Conservation (phyloP, 805 yeast genomes). For the Kodamaea neixiangensis region DNA sequence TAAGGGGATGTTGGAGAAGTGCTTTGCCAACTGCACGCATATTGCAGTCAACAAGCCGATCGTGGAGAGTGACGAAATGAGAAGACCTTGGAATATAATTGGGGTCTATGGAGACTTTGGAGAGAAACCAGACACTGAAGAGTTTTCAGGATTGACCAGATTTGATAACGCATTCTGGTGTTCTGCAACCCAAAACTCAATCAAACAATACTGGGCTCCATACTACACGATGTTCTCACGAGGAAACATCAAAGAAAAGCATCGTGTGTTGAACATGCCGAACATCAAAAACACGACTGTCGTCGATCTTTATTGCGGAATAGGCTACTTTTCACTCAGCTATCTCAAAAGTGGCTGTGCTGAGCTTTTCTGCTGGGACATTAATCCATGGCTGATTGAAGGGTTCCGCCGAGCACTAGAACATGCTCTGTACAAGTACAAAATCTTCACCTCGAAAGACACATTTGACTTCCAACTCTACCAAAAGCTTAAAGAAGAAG, state of each 20-base stretch:
- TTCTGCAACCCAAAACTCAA: constrained; percentile 66
- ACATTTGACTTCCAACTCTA: constrained; percentile 27
- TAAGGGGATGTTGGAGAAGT: constrained; percentile 13
- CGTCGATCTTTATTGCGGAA: constrained; percentile 78
- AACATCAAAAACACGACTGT: constrained; percentile 45
- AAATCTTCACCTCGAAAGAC: constrained; percentile 31
- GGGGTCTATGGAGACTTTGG: constrained; percentile 73
- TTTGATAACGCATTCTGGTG: constrained; percentile 69
- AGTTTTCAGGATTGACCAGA: constrained; percentile 35
- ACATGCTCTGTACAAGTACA: constrained; percentile 43
- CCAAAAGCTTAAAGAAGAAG: constrained; percentile 14
- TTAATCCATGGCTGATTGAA: constrained; percentile 81
- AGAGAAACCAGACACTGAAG: constrained; percentile 20
- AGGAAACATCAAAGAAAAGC: constrained; percentile 82
- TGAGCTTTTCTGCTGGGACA: constrained; percentile 71
- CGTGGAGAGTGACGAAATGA: constrained; percentile 49
- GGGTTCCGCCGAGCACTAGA: constrained; percentile 63
- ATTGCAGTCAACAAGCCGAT: constrained; percentile 76
- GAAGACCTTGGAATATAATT: constrained; percentile 63
- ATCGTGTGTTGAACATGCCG: constrained; percentile 53
- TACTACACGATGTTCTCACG: constrained; percentile 82
- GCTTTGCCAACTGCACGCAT: constrained; percentile 45
- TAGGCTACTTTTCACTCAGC: constrained; percentile 78
- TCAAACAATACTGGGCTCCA: constrained; percentile 83
- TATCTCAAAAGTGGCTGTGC: constrained; percentile 59